These are phyloP conservation scores for Eragrostis nindensis DNA, from an alignment of 176 grass and related monocot genomes.

Conservation along the genomic window DNA sequence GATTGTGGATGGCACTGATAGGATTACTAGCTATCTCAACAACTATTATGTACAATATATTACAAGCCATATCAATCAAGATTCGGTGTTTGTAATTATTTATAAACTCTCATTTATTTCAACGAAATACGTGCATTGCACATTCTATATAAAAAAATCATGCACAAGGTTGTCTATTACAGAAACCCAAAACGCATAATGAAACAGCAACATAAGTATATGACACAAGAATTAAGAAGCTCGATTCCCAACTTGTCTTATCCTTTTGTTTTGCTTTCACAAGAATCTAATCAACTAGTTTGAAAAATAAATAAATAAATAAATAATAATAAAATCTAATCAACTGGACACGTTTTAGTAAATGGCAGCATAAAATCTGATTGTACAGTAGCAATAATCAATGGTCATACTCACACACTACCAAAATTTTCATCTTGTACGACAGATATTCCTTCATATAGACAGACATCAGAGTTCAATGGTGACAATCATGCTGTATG, in stretches of 20 bases:
- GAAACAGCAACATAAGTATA: conserved; percentile 23
- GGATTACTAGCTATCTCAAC: too few species aligned
- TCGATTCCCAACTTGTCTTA: background rate
- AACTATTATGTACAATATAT: background rate
- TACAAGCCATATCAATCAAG: too few species aligned
- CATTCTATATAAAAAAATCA: background rate
- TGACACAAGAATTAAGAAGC: background rate
- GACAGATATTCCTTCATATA: background rate
- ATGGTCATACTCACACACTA: background rate
- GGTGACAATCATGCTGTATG: background rate
- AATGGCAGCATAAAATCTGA: background rate
- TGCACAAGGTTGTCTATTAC: background rate
- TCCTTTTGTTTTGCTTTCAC: background rate
- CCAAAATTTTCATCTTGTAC: conserved; percentile 22
- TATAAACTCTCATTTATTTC: background rate
- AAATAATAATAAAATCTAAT: too few species aligned
- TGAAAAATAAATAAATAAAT: too few species aligned
- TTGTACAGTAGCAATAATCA: background rate
- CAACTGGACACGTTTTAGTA: background rate
- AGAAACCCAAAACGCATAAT: background rate
- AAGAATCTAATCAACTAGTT: too few species aligned
- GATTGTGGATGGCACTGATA: too few species aligned
- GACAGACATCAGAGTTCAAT: background rate
- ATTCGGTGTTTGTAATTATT: background rate
- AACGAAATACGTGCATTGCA: background rate